Base-by-base conservation (phyloP, 2,329 filamentous ascomycete species). In the Stachybotrys echinatus region DNA sequence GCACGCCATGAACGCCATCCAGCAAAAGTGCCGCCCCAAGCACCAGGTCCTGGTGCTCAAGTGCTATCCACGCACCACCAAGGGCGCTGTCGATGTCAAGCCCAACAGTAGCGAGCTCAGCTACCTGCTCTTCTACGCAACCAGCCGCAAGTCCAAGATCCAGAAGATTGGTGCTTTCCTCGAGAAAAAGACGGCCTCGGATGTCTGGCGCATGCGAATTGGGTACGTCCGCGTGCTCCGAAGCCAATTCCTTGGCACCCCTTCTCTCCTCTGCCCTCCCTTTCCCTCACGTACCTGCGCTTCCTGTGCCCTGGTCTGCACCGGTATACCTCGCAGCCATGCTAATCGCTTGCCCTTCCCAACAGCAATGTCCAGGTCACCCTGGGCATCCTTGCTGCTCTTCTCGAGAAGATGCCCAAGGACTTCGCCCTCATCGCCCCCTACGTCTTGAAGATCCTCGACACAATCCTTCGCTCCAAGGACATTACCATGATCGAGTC, bases 81-180 rank as follows among this genome's bases (percentile, higher is more conserved):
- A 96, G 73, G 90, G 89, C 47, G 86, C 89, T 54, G 87, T 92
- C 65, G 90, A 96, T 63, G 90, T 96, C 64, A 95, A 92, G 72
- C 92, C 94, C 42, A 97, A 97, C 71, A 90, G 90, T 58, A 95
- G 90, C 72, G 94, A 99, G 76, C 83, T 99, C 55, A 95, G 90
- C 71, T 97, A 97, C 67, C 82, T 99, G 56, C 83, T 97, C 49
- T 97, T 95, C 79, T 97, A 99, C 75, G 91, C 89, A 54, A 95
- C 89, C 65, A 96, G 92, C 60, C 89, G 92, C 53, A 85, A 90
- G 57, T 92, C 89, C 71, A 99, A 97, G 78, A 84, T 97, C 60
- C 89, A 94, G 64, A 99, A 99, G 73, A 92, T 99, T 58, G 91
- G 90, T 68, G 85, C 84, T 60, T 99, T 96, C 65, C 79, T 99